Percentiles rank a stretch among this genome's conserved stretches.
Conservation (phyloP, 2,329 filamentous ascomycete genomes). For the Ophiosphaerella herpotricha region DNA sequence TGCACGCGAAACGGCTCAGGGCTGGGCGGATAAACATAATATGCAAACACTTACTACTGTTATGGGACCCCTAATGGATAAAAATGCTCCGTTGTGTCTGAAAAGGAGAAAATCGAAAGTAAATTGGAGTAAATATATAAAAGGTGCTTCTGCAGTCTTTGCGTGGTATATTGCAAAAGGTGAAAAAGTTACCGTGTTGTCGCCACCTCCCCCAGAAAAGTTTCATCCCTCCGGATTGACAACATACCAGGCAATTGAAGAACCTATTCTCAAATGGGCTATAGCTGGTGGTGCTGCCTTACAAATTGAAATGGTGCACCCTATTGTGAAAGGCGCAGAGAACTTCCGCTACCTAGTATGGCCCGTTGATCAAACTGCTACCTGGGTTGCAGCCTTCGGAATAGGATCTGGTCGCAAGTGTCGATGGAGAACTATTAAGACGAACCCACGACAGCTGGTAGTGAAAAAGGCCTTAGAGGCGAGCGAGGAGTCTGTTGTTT, state of each 20-base stretch:
- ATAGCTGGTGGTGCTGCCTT: slow-evolving; percentile 10
- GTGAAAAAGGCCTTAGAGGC: no score
- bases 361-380: slow-evolving; percentile 21
- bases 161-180: slow-evolving; percentile 26
- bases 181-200: slow-evolving; percentile 25
- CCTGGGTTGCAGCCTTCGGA: slow-evolving; percentile 8
- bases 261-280: slow-evolving; percentile 24
- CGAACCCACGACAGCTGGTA: no score
- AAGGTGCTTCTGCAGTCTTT: slow-evolving; percentile 31
- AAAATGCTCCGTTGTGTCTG: slow-evolving; percentile 15
- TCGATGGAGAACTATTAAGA: no score
- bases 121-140: slow-evolving; percentile 22
- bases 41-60: slow-evolving; percentile 33
- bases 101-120: slow-evolving; percentile 1
- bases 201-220: slow-evolving; percentile 30
- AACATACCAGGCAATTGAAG: slow-evolving; percentile 31
- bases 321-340: slow-evolving; percentile 24
- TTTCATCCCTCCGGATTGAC: slow-evolving; percentile 28
- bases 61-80: slow-evolving; percentile 29
- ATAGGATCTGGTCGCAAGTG: no score
- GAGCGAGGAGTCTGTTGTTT: no score
- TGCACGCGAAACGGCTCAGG: slow-evolving; percentile 18
- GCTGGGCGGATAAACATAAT: slow-evolving; percentile 27
- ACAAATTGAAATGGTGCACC: slow-evolving; percentile 32
- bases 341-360: slow-evolving; percentile 32